These are phyloP conservation scores for Colletotrichum sp. DNA, from an alignment of 2,329 filamentous ascomycete species.

Conservation along the genomic window DNA sequence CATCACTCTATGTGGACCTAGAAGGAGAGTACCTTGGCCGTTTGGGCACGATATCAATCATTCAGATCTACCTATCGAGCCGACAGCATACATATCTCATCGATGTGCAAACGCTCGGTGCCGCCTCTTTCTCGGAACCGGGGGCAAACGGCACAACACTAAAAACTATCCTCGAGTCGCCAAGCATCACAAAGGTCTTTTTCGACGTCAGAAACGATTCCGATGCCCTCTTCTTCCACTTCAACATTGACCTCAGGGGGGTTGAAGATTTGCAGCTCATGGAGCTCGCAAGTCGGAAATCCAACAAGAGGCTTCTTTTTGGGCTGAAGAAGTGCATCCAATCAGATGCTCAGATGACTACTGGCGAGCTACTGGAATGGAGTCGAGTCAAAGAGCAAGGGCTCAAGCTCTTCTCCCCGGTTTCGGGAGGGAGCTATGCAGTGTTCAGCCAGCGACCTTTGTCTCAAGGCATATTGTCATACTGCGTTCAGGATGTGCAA, in stretches of 20 bases:
- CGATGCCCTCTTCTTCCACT: slow-evolving; percentile 56
- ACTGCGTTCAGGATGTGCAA: slow-evolving; percentile 52
- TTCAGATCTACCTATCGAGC: slow-evolving; percentile 41
- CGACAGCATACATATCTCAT: slow-evolving; percentile 42
- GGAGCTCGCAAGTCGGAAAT: slow-evolving; percentile 45
- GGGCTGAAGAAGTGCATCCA: slow-evolving; percentile 35
- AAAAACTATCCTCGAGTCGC: slow-evolving; percentile 49
- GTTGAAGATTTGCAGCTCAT: slow-evolving; percentile 62
- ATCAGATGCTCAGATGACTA: slow-evolving; percentile 23
- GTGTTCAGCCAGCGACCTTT: slow-evolving; percentile 54
- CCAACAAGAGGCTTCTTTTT: slow-evolving; percentile 15
- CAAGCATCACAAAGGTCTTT: slow-evolving; percentile 51
- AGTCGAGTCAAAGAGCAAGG: slow-evolving; percentile 40
- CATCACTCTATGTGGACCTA: slow-evolving; percentile 51
- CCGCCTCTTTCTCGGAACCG: slow-evolving; percentile 30
- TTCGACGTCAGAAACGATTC: slow-evolving; percentile 66
- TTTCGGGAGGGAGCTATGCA: slow-evolving; percentile 46
- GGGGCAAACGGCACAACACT: slow-evolving; percentile 22
- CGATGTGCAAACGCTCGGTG: slow-evolving; percentile 44
- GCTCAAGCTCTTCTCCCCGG: slow-evolving; percentile 40
- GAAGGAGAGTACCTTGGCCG: slow-evolving; percentile 50
- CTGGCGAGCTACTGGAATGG: slow-evolving; percentile 28
- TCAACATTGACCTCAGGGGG: slow-evolving; percentile 43
- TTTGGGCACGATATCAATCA: slow-evolving; percentile 48
- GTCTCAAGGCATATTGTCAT: slow-evolving; percentile 37